Evolutionary conservation across 177 flowering plant species (phyloP).

Genomic region (Vitis hybrid): DNA sequence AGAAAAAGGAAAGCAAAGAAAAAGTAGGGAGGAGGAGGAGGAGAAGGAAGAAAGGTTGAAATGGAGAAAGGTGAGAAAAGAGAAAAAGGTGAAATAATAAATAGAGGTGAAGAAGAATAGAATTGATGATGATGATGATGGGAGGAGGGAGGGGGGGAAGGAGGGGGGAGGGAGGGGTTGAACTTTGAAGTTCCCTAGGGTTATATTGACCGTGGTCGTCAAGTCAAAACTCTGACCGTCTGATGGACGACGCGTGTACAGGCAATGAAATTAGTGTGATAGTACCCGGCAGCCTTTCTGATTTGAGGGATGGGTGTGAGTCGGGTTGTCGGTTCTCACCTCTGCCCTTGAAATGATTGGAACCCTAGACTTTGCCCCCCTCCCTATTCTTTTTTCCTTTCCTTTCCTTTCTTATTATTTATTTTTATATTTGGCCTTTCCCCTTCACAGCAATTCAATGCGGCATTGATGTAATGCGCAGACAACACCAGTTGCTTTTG

Average conservation of each 20-base stretch:
- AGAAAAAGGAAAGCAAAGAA: not conserved
- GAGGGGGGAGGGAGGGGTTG: not conserved
- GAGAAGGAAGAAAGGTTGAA: slow-evolving; percentile 14
- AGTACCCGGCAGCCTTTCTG: slow-evolving; percentile 50
- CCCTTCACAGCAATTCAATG: too few relatives aligned
- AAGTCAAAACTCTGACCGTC: slow-evolving; percentile 38
- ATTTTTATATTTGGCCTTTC: too few relatives aligned
- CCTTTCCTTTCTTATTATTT: too few relatives aligned
- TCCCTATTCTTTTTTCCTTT: too few relatives aligned
- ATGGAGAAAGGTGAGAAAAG: slow-evolving; percentile 2
- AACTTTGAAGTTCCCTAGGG: slow-evolving; percentile 29
- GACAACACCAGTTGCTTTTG: too few relatives aligned
- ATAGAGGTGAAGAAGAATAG: not conserved
- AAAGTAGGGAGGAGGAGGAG: not conserved
- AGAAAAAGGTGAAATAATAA: slow-evolving; percentile 13
- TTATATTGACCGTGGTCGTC: slow-evolving; percentile 45
- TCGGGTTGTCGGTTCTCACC: slow-evolving; percentile 59
- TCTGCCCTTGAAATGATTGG: slow-evolving; percentile 72
- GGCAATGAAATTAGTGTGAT: slow-evolving; percentile 21
- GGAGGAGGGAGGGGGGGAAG: not conserved
- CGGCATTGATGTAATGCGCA: too few relatives aligned
- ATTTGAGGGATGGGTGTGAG: slow-evolving; percentile 24
- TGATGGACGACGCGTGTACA: slow-evolving; percentile 52
- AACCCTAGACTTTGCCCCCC: slow-evolving; percentile 5
- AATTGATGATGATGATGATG: not conserved